A percentile compares a stretch with the other conserved stretches of the same genome.
These are phyloP conservation scores for Solanum pimpinellifolium DNA, from an alignment of 257 asterid species.

Conservation along the genomic window DNA sequence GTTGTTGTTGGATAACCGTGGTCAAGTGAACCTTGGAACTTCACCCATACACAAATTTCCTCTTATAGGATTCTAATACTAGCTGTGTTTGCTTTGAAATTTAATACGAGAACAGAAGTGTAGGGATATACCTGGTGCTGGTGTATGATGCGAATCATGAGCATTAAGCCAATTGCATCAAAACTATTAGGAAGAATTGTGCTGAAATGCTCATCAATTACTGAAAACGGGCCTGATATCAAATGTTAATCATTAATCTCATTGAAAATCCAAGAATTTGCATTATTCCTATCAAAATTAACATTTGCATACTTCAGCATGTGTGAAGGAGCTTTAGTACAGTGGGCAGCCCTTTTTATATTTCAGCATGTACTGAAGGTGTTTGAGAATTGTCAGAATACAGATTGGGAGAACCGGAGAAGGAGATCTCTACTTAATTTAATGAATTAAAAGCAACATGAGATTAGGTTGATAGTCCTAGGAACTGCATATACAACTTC, in stretches of 20 bases:
- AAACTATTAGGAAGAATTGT: constrained; percentile 75
- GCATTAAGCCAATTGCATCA: constrained; percentile 98
- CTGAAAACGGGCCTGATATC: constrained; percentile 73
- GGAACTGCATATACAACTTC: not conserved
- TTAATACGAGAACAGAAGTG: not conserved
- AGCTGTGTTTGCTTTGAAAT: not conserved
- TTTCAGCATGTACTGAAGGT: not conserved
- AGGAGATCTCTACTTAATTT: not conserved
- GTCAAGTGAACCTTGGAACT: not conserved
- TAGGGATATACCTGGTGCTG: constrained; percentile 80
- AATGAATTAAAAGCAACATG: not conserved
- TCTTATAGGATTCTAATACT: not conserved
- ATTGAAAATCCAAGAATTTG: constrained; percentile 15
- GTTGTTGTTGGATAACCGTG: not conserved
- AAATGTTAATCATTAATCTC: constrained; percentile 1
- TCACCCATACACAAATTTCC: not conserved
- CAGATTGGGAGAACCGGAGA: not conserved
- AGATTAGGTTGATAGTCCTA: not conserved
- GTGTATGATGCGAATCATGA: constrained; percentile 94
- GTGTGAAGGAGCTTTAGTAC: not conserved
- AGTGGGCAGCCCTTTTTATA: not conserved
- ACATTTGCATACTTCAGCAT: not conserved
- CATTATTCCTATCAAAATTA: not conserved
- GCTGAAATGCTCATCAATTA: constrained; percentile 82
- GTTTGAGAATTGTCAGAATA: not conserved